Percentiles rank a stretch among this genome's conserved stretches.
These are phyloP conservation scores for Blastobotrys muscicola DNA, from an alignment of 805 yeast genomes.

Conservation along the genomic window DNA sequence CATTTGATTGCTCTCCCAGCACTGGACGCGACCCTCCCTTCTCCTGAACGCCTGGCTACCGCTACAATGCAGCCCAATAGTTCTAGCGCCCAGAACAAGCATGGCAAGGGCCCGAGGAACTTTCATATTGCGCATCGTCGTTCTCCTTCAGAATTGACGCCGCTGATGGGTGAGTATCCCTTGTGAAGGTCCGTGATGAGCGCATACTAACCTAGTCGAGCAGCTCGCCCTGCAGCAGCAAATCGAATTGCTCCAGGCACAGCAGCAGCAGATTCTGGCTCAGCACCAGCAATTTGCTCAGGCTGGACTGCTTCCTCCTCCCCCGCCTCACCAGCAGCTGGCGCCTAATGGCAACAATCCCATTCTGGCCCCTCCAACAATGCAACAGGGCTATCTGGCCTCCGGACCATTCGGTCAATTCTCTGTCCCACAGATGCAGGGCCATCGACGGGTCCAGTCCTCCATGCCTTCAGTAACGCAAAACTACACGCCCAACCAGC, in stretches of 20 bases:
- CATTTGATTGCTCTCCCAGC: too few relatives aligned
- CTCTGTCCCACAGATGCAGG: constrained; percentile 2
- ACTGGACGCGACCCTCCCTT: neutral
- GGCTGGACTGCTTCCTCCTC: constrained; percentile 20
- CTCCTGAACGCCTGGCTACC: neutral
- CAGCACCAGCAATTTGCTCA: constrained; percentile 47
- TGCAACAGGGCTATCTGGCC: neutral
- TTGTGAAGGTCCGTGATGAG: constrained; percentile 2
- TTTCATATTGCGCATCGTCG: constrained; percentile 94
- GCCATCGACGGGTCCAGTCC: constrained; percentile 31
- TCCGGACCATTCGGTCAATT: constrained; percentile 4
- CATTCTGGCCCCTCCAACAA: too few relatives aligned
- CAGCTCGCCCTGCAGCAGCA: constrained; percentile 72
- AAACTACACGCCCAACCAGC: too few relatives aligned
- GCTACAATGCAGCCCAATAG: neutral
- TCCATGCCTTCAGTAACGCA: constrained; percentile 12
- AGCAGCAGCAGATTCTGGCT: constrained; percentile 74
- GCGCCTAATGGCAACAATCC: neutral
- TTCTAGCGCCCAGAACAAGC: neutral
- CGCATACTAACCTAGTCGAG: constrained; percentile 42
- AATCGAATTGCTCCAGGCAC: constrained; percentile 82
- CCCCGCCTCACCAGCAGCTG: constrained; percentile 13
- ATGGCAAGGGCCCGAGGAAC: constrained; percentile 31
- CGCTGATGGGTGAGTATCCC: constrained; percentile 57
- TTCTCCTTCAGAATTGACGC: constrained; percentile 91